These are phyloP conservation scores for Tremellales sp. DNA, from an alignment of 1,284 basidiomycete genomes.

Conservation along the genomic window DNA sequence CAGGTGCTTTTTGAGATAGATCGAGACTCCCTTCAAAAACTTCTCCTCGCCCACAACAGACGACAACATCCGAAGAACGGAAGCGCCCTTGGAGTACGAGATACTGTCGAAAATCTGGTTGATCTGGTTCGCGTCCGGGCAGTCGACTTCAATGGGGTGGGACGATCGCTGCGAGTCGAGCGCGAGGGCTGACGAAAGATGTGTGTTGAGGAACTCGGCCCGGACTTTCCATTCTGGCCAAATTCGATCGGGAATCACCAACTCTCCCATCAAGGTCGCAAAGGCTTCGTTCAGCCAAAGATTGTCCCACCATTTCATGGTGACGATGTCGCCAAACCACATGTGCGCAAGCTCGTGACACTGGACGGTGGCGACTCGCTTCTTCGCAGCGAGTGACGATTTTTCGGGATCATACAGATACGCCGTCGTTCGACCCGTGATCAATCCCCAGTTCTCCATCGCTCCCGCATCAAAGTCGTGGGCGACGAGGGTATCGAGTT, in stretches of 20 bases:
- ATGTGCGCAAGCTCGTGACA: slow-evolving; percentile 50
- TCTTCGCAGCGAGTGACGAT: slow-evolving; percentile 70
- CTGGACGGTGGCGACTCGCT: slow-evolving; percentile 72
- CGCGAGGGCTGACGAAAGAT: slow-evolving; percentile 60
- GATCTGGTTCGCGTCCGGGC: slow-evolving; percentile 80
- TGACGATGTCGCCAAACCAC: slow-evolving; percentile 85
- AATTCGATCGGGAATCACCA: slow-evolving; percentile 73
- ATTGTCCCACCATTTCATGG: slow-evolving; percentile 93
- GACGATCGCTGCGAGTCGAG: slow-evolving; percentile 88
- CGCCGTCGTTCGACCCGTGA: slow-evolving; percentile 80
- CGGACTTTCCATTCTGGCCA: slow-evolving; percentile 57
- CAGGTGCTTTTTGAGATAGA: slow-evolving; percentile 83
- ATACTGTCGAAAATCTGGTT: slow-evolving; percentile 85
- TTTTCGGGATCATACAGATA: slow-evolving; percentile 78
- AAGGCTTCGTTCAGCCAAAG: slow-evolving; percentile 73
- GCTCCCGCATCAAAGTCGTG: slow-evolving; percentile 88
- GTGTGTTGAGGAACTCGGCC: slow-evolving; percentile 54
- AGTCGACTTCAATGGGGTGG: slow-evolving; percentile 92
- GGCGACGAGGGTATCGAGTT: slow-evolving; percentile 79
- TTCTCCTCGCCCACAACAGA: slow-evolving; percentile 83
- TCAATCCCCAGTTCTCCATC: slow-evolving; percentile 96
- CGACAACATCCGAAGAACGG: slow-evolving; percentile 88
- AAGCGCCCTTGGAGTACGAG: slow-evolving; percentile 79
- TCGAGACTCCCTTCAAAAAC: slow-evolving; percentile 81
- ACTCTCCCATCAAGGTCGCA: slow-evolving; percentile 80